A percentile compares a stretch with the other conserved stretches of the same genome.
Evolutionary conservation across 2,329 filamentous ascomycete species (phyloP).

Genomic region (Cryphonectria radicalis): DNA sequence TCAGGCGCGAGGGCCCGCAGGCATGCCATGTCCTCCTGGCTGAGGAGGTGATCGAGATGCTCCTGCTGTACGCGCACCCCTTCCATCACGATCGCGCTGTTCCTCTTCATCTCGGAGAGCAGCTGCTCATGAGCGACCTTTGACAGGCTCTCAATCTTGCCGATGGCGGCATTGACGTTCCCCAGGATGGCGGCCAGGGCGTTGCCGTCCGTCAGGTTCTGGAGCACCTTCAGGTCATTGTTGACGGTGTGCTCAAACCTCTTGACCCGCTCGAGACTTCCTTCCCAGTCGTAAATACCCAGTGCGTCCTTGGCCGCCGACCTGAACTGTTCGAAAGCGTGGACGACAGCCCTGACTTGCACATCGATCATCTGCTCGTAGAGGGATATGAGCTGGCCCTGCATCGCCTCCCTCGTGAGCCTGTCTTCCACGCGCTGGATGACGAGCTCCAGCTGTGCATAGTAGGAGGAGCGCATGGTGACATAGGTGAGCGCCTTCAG

Average conservation of each 20-base stretch:
- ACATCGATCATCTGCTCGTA: slow-evolving; percentile 2
- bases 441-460: background rate
- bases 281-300: background rate
- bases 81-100: background rate
- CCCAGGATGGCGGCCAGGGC: background rate
- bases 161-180: background rate
- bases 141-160: background rate
- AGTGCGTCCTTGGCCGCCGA: background rate
- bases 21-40: background rate
- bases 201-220: background rate
- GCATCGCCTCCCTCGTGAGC: background rate
- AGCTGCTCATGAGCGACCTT: background rate
- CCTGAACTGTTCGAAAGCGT: background rate
- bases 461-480: background rate
- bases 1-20: background rate
- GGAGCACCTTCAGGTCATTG: background rate
- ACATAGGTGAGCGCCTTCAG: background rate
- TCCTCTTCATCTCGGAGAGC: background rate
- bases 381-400: background rate
- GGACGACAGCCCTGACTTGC: background rate
- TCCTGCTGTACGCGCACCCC: background rate
- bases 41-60: background rate
- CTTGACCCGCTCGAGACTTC: background rate
- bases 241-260: background rate
- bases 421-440: background rate